Conservation (phyloP, 805 yeast species). For the Candida arabinofermentans region DNA sequence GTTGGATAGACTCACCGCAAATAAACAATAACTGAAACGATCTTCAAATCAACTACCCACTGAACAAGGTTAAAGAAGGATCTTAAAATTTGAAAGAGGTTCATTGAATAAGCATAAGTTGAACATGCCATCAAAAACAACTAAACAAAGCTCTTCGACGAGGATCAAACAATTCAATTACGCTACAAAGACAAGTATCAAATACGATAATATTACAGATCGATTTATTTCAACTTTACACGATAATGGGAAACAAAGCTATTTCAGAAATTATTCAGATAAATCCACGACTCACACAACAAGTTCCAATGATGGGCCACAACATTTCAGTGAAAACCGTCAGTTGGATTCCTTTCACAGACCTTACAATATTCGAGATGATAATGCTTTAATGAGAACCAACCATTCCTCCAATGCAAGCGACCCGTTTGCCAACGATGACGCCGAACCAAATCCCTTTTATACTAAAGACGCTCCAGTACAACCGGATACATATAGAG, state of each 20-base stretch:
- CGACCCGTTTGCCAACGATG: neutral
- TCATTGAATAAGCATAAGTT: neutral
- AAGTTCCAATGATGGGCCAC: neutral
- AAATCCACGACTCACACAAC: neutral
- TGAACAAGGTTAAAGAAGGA: neutral
- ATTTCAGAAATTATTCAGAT: constrained; percentile 12
- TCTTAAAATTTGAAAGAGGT: no score
- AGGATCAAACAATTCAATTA: constrained; percentile 10
- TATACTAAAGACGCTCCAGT: constrained; percentile 1
- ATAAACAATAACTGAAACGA: no score
- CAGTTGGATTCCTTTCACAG: constrained; percentile 6
- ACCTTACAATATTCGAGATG: constrained; percentile 19
- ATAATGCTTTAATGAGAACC: constrained; percentile 18
- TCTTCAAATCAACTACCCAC: no score
- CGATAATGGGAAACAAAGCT: constrained; percentile 23
- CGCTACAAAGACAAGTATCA: constrained; percentile 17
- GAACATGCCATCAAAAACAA: neutral
- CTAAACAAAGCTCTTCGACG: neutral
- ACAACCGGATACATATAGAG: constrained; percentile 27
- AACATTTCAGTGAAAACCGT: constrained; percentile 8
- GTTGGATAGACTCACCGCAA: no score
- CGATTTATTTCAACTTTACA: constrained; percentile 23
- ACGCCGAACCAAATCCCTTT: neutral
- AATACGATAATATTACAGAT: constrained; percentile 25
- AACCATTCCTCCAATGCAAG: constrained; percentile 2